Base-by-base conservation (phyloP, 345 rosid species). In the Acer yangbiense region DNA sequence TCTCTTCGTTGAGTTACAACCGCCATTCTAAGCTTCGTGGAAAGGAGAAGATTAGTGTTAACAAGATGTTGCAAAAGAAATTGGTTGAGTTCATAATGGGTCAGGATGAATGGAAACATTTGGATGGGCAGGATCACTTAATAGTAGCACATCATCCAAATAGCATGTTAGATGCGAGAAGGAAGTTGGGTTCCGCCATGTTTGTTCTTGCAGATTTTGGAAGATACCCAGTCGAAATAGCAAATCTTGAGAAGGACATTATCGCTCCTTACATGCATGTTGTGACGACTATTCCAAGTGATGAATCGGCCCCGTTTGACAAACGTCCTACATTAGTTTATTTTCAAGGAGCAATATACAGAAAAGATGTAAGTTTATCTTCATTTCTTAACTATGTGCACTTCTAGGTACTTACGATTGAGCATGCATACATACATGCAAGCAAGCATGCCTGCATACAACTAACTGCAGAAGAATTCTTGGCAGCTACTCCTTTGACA, bases 161-260 rank as follows among this genome's bases (percentile, higher is more conserved):
- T 58, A 91, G 98, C 84, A 82, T 89, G 87, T 78, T 89, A 61
- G 83, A 88, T 73, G 96, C 84, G 25, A 88, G 94, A 80, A 79
- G 82, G 80, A 70, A 79, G 21, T 77, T 95, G 78, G 95, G 96
- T 18, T 89, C 93, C 18, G 94, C 98, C 39, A 95, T 90, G 88
- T 93, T 93, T 86, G 87, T 93, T 84, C 95, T 95, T 50, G 93
- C 97, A 7, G 99, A 95, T 92, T 95, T 95, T 35, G 97, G 99
- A 17, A 91, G 98, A 76, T 95, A 95, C 78, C 85, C 94, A 9
- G 76, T 78, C 6, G 89, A 84, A 57, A 79, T 90, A 66, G 97
- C 99, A 70, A 95, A 91, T 83, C 73, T 88, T 68, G 84, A 80
- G 74, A 95, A 93, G 80, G 99, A 95, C 70, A 72, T 93, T 66